Conservation (phyloP, 495 filamentous ascomycete species). For the Massariosphaeria phaeospora region DNA sequence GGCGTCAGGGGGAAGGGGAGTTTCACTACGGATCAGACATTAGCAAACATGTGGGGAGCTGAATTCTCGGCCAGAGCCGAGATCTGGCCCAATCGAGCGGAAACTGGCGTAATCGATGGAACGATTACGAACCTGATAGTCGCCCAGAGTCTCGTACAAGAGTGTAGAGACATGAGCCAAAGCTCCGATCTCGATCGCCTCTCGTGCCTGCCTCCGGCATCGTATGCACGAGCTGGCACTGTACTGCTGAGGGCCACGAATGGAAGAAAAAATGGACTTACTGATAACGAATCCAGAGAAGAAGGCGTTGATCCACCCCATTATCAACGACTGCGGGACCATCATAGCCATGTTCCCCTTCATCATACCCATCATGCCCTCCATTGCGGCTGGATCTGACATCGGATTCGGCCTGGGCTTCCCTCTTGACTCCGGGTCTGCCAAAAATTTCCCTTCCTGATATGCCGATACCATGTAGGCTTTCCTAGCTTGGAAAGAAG, state of each 20-base stretch:
- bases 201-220: too few species aligned
- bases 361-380: conserved; percentile 99
- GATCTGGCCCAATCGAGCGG: not conserved
- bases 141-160: too few species aligned
- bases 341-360: conserved; percentile 99
- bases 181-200: too few species aligned
- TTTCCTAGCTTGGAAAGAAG: conserved; percentile 74
- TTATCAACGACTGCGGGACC: conserved; percentile 95
- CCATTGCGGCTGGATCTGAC: conserved; percentile 96
- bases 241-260: too few species aligned
- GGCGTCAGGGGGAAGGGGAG: conserved; percentile 96
- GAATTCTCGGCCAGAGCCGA: not conserved
- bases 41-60: conserved; percentile 6
- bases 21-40: conserved; percentile 62
- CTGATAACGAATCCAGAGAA: conserved; percentile 97
- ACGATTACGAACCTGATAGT: too few species aligned
- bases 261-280: too few species aligned
- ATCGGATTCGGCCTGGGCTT: conserved; percentile 91
- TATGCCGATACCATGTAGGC: conserved; percentile 73
- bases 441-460: conserved; percentile 79
- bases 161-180: too few species aligned
- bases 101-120: too few species aligned
- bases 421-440: conserved; percentile 77
- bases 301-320: conserved; percentile 99
- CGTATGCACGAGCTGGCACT: too few species aligned